Conservation (phyloP, 2,329 filamentous ascomycete species). For the Ophiostoma perfectum region DNA sequence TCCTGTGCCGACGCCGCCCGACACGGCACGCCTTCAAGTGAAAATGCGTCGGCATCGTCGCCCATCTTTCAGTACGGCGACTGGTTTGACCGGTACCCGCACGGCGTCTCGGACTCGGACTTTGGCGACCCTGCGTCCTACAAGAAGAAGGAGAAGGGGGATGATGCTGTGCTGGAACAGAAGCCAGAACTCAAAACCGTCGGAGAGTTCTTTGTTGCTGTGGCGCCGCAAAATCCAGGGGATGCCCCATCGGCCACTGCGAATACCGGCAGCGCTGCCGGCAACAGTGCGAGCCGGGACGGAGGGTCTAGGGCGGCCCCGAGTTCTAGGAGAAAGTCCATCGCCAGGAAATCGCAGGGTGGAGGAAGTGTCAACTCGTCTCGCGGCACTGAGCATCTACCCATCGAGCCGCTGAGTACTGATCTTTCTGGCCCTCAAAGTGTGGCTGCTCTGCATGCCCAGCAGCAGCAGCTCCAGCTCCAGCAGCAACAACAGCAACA, state of each 20-base stretch:
- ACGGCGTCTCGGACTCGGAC: conserved; percentile 79
- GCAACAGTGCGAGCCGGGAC: conserved; percentile 25
- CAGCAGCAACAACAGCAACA: conserved; percentile 35
- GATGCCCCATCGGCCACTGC: conserved; percentile 33
- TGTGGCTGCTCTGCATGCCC: conserved; percentile 25
- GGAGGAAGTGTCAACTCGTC: background rate
- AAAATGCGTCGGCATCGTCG: conserved; percentile 42
- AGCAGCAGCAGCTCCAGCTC: conserved; percentile 34
- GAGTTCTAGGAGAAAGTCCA: conserved; percentile 36
- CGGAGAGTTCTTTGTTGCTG: conserved; percentile 82
- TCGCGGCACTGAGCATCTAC: background rate
- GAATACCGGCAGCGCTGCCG: conserved; percentile 18
- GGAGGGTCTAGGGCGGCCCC: background rate
- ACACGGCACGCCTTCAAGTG: conserved; percentile 50
- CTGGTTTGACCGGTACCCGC: conserved; percentile 93
- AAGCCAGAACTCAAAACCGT: conserved; percentile 85
- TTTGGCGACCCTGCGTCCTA: conserved; percentile 68
- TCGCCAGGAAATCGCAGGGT: conserved; percentile 33
- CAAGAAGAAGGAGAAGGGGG: conserved; percentile 67
- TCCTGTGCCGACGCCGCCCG: conserved; percentile 75
- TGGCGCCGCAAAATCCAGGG: conserved; percentile 54
- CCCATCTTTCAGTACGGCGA: conserved; percentile 91
- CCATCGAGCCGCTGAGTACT: conserved; percentile 34
- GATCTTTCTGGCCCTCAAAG: conserved; percentile 26
- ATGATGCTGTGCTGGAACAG: conserved; percentile 84